phyloP scores from a whole-genome alignment of 2,329 filamentous ascomycete genomes.

The Rhexocercosporidium sp. region DNA sequence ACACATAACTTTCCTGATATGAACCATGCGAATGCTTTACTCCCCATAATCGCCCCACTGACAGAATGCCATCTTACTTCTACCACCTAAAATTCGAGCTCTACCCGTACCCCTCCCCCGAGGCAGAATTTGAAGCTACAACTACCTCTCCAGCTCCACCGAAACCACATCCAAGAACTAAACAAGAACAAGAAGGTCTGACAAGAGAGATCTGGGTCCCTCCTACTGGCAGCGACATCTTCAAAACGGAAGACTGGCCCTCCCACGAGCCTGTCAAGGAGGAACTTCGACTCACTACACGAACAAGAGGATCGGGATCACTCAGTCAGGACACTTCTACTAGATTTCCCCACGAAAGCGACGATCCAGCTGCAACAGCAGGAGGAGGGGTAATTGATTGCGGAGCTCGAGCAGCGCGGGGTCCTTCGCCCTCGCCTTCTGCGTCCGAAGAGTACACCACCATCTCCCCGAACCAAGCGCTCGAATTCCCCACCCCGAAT shows the following conservation, averaged over 20 bases:
- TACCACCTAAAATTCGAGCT: slow-evolving; percentile 72
- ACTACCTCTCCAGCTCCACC: not conserved
- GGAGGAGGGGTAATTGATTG: slow-evolving; percentile 15
- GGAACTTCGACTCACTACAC: not conserved
- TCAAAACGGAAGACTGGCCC: slow-evolving; percentile 35
- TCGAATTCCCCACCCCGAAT: slow-evolving; percentile 29
- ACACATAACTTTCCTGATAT: not conserved
- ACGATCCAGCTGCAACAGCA: not conserved
- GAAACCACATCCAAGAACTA: not conserved
- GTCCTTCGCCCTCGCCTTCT: slow-evolving; percentile 7
- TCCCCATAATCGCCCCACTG: not conserved
- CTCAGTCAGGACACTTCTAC: not conserved
- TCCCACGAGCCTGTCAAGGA: slow-evolving; percentile 25
- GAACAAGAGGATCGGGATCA: not conserved
- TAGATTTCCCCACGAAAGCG: not conserved
- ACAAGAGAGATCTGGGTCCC: slow-evolving; percentile 55
- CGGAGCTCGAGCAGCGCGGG: slow-evolving; percentile 12
- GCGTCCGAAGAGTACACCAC: slow-evolving; percentile 30
- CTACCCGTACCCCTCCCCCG: slow-evolving; percentile 49
- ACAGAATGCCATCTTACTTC: slow-evolving; percentile 52
- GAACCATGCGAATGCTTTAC: not conserved
- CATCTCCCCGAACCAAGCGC: not conserved
- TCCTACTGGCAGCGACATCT: slow-evolving; percentile 51
- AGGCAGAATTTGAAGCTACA: slow-evolving; percentile 5
- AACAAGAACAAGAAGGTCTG: slow-evolving; percentile 20